phyloP scores from a whole-genome alignment of 1,284 basidiomycete genomes.

The Pascua sp. region DNA sequence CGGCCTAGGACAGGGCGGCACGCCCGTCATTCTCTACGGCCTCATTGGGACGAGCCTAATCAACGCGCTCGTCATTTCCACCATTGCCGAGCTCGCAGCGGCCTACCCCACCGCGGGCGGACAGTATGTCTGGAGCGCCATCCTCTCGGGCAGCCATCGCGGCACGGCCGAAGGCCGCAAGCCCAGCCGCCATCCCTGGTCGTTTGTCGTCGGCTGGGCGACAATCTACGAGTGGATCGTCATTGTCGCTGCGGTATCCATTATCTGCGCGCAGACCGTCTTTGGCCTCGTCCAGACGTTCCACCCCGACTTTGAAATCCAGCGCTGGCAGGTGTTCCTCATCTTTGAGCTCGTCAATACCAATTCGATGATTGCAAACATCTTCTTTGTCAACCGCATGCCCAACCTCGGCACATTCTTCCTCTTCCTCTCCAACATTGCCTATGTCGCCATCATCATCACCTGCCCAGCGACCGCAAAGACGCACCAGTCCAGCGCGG shows the following conservation, averaged over 20 bases:
- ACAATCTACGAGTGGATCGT: conserved; percentile 20
- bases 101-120: conserved; percentile 13
- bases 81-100: conserved; percentile 10
- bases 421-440: conserved; percentile 11
- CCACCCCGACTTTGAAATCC: conserved; percentile 15
- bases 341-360: conserved; percentile 16
- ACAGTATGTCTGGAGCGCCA: conserved; percentile 14
- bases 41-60: conserved; percentile 7
- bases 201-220: conserved; percentile 19
- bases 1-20: conserved; percentile 11
- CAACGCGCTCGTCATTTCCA: conserved; percentile 8
- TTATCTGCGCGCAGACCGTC: conserved; percentile 18
- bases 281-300: conserved; percentile 16
- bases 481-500: conserved; percentile 7
- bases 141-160: not conserved
- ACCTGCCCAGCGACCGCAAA: conserved; percentile 18
- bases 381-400: conserved; percentile 11
- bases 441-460: conserved; percentile 12
- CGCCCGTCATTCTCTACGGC: conserved; percentile 12
- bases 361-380: conserved; percentile 16
- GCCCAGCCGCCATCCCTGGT: conserved; percentile 5
- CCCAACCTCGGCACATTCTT: conserved; percentile 16
- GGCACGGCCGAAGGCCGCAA: conserved; percentile 1
- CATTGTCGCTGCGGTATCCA: conserved; percentile 20
- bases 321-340: conserved; percentile 24